Evolutionary conservation across 345 rosid species (phyloP), one percentile per base, ranked within the genome.

Genomic region (Moringa oleifera): DNA sequence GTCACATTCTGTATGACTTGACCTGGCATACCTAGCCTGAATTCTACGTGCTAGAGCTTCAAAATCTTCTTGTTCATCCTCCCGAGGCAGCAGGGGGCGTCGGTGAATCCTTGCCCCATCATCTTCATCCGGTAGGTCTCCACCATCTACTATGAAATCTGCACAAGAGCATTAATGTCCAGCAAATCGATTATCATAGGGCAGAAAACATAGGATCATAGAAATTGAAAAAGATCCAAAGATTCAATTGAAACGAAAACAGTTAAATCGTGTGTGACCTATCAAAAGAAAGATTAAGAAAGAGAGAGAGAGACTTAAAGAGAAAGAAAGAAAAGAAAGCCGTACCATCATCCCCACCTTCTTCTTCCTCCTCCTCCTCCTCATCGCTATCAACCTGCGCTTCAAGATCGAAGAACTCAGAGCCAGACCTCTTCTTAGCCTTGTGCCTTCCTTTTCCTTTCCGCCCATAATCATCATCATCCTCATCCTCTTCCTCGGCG

Each of bases 321-420:
- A 25, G 18, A 33, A 46, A 19, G 20, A 23, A 59, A 28, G 41
- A 20, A 28, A 4, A 23, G 11, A 41, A 33, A 51, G 17, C n/a
- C 52, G 53, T 78, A 92, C 98, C 98, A 47, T 93, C 87, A 58
- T 90, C 97, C 18, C 79, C 90, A 1, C 84, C 89, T 7, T 80
- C 98, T 18, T 90, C 98, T 3, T 93, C 98, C n/a, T n/a, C n/a
- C n/a, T n/a, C 98, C 63, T 93, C 98, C 0, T 93, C 98, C 0
- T 90, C 98, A 12, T 90, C 98, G 54, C 84, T 86, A 67, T 88
- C 90, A 0, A 90, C 96, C 66, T 73, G 80, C 0, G 98, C 98
- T 56, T 81, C 86, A 11, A 62, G 62, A 61, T 90, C 97, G 49
- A 93, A 69, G 73, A 83, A 93, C 76, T 23, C 52, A 50, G 60